phyloP scores from a whole-genome alignment of 2,329 filamentous ascomycete genomes.

The Lasiodiplodia citricola region DNA sequence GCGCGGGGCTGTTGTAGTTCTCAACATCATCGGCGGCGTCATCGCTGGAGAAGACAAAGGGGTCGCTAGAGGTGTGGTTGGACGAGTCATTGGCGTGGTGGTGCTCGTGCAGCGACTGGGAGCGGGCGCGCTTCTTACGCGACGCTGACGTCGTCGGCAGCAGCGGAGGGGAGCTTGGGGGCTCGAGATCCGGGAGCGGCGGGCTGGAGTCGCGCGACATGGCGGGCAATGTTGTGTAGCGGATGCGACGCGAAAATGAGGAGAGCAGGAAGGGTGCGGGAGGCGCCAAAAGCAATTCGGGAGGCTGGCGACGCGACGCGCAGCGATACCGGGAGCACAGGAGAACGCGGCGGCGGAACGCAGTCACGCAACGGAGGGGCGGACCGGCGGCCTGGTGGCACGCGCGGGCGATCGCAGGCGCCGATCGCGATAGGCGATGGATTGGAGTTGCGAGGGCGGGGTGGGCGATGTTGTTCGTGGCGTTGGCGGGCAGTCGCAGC shows the following conservation, averaged over 20 bases:
- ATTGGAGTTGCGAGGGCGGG: not conserved
- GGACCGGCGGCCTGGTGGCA: slow-evolving; percentile 18
- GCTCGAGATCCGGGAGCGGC: slow-evolving; percentile 16
- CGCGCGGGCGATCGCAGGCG: not conserved
- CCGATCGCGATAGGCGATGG: not conserved
- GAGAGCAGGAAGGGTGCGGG: not conserved
- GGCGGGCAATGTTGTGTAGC: slow-evolving; percentile 6
- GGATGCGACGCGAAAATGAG: slow-evolving; percentile 2
- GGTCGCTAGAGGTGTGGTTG: slow-evolving; percentile 55
- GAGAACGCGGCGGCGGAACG: slow-evolving; percentile 14
- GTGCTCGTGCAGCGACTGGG: slow-evolving; percentile 12
- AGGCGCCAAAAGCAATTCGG: slow-evolving; percentile 19
- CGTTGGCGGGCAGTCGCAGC: slow-evolving; percentile 4
- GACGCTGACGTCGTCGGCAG: slow-evolving; percentile 2
- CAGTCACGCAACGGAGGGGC: slow-evolving; percentile 16
- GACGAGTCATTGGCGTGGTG: slow-evolving; percentile 54
- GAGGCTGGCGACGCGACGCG: slow-evolving; percentile 22
- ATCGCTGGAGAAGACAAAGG: slow-evolving; percentile 73
- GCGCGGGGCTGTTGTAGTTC: slow-evolving; percentile 63
- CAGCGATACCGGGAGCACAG: slow-evolving; percentile 20
- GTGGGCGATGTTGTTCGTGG: slow-evolving; percentile 13
- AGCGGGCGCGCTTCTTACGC: slow-evolving; percentile 26
- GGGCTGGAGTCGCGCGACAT: slow-evolving; percentile 26
- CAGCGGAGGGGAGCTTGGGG: slow-evolving; percentile 26
- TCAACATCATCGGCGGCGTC: slow-evolving; percentile 61